These are phyloP conservation scores for Apiospora hydei DNA, from an alignment of 2,329 filamentous ascomycete species.

Conservation along the genomic window DNA sequence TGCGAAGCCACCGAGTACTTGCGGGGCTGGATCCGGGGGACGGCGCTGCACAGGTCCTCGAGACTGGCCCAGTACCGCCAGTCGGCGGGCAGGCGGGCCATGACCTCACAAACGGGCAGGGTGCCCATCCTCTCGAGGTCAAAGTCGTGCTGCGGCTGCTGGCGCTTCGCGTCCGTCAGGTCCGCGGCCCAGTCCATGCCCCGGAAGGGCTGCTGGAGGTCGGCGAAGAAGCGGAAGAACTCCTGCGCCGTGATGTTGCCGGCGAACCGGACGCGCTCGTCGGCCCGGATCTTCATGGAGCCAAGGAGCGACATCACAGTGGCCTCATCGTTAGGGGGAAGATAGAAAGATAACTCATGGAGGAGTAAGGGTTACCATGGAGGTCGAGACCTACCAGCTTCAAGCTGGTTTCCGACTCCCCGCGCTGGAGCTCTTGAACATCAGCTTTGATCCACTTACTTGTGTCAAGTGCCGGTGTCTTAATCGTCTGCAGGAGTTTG, in stretches of 20 bases:
- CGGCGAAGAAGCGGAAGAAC: conserved; percentile 18
- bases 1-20: conserved; percentile 17
- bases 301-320: neutral
- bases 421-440: neutral
- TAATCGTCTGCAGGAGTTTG: neutral
- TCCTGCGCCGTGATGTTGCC: conserved; percentile 9
- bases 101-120: neutral
- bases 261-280: conserved; percentile 7
- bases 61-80: conserved; percentile 23
- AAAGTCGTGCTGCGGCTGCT: neutral
- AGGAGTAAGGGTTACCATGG: neutral
- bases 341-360: conserved; percentile 16
- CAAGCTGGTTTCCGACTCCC: neutral
- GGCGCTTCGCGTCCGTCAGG: neutral
- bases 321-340: conserved; percentile 5
- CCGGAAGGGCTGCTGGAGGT: conserved; percentile 18
- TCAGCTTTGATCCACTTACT: conserved; percentile 1
- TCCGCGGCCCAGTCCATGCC: conserved; percentile 11
- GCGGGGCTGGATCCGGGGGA: conserved; percentile 13
- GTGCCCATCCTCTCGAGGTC: neutral
- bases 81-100: neutral
- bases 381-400: conserved; percentile 7
- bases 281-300: neutral
- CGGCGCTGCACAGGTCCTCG: conserved; percentile 11
- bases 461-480: neutral